Conservation (phyloP, 2,329 filamentous ascomycete genomes). For the Sporothrix schenckii region DNA sequence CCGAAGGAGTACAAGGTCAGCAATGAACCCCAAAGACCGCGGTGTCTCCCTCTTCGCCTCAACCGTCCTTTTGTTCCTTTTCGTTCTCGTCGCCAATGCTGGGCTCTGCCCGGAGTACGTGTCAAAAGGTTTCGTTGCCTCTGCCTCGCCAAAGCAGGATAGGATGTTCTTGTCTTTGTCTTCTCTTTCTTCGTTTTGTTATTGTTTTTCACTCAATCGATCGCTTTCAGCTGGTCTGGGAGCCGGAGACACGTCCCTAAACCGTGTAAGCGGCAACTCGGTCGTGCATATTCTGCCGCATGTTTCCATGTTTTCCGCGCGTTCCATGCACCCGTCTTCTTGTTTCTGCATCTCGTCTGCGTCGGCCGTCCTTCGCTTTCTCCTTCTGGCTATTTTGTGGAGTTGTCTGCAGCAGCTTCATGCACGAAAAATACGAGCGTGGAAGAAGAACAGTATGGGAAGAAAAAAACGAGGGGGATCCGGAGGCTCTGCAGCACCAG, state of each 20-base stretch:
- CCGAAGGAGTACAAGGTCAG: background rate
- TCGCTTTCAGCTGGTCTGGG: constrained; percentile 19
- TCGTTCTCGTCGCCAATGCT: background rate
- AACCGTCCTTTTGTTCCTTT: background rate
- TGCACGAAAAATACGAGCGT: constrained; percentile 16
- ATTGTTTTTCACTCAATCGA: background rate
- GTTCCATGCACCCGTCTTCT: background rate
- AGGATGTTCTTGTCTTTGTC: constrained; percentile 4
- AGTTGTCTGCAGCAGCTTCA: constrained; percentile 20
- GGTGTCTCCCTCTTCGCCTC: background rate
- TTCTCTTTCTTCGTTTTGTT: background rate
- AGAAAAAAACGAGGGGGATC: background rate
- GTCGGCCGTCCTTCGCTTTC: background rate
- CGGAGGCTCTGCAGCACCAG: constrained; percentile 2
- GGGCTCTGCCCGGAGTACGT: background rate
- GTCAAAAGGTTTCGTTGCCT: no score
- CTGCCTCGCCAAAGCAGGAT: background rate
- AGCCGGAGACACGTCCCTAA: constrained; percentile 16
- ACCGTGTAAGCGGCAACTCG: constrained; percentile 14
- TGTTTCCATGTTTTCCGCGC: constrained; percentile 15
- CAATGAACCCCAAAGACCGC: background rate
- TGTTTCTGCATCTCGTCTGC: background rate
- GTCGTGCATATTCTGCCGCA: constrained; percentile 11
- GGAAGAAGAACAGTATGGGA: background rate
- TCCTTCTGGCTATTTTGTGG: constrained; percentile 1